Percentiles rank a stretch among this genome's conserved stretches.
These are phyloP conservation scores for Fistulina hepatica DNA, from an alignment of 1,284 basidiomycete species.

Conservation along the genomic window DNA sequence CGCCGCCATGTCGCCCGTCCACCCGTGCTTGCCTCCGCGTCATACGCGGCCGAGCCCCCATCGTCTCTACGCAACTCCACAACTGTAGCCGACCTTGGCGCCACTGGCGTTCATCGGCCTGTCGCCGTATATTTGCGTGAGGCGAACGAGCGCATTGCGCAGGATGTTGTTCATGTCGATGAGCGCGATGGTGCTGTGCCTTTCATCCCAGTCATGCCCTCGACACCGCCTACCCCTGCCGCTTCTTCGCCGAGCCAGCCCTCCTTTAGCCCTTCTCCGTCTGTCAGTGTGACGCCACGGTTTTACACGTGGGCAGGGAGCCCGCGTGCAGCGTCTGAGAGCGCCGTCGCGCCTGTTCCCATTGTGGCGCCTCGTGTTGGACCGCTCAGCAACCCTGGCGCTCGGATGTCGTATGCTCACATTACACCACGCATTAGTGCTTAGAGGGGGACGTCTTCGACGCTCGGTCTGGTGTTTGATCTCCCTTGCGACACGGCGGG, in stretches of 20 bases:
- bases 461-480: background rate
- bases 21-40: slow-evolving; percentile 12
- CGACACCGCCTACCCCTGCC: slow-evolving; percentile 22
- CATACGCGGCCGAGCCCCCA: slow-evolving; percentile 13
- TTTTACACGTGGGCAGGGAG: slow-evolving; percentile 29
- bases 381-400: slow-evolving; percentile 37
- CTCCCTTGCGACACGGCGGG: background rate
- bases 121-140: background rate
- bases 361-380: slow-evolving; percentile 20
- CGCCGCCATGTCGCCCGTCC: slow-evolving; percentile 11
- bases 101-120: background rate
- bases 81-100: slow-evolving; percentile 18
- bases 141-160: background rate
- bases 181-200: slow-evolving; percentile 8
- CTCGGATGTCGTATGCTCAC: slow-evolving; percentile 38
- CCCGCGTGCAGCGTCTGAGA: slow-evolving; percentile 19
- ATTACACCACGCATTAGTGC: slow-evolving; percentile 30
- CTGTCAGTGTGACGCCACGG: slow-evolving; percentile 35
- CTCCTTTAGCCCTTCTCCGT: slow-evolving; percentile 31
- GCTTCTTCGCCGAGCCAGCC: slow-evolving; percentile 11
- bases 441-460: slow-evolving; percentile 18
- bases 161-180: slow-evolving; percentile 4
- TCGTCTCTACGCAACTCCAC: slow-evolving; percentile 19
- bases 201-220: slow-evolving; percentile 19
- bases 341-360: slow-evolving; percentile 20